Evolutionary conservation across 1,139 yeast genomes (phyloP).

Genomic region (Suhomyces wounanorum): DNA sequence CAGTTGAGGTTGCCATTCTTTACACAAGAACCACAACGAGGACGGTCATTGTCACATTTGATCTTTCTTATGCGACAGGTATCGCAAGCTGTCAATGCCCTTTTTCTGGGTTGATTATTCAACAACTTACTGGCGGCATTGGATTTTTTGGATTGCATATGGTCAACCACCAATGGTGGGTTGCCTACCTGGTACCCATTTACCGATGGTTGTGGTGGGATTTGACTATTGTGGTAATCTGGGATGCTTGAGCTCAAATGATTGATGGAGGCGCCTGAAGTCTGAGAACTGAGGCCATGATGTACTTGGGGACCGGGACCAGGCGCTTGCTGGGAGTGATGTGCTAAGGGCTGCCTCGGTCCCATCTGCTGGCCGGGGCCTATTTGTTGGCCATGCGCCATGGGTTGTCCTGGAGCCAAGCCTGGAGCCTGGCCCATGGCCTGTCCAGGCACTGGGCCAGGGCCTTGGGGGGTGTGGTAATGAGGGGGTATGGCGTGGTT

Average conservation of each 20-base stretch:
- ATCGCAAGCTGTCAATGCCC: slow-evolving; percentile 52
- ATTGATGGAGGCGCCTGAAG: neutral
- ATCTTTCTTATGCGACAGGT: slow-evolving; percentile 49
- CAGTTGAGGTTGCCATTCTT: slow-evolving; percentile 36
- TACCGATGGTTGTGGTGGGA: neutral
- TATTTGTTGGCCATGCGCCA: neutral
- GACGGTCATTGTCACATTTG: slow-evolving; percentile 54
- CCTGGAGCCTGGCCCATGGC: neutral
- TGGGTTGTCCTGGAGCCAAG: neutral
- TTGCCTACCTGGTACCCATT: neutral
- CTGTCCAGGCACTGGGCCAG: neutral
- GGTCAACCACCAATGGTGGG: slow-evolving; percentile 2
- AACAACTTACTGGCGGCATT: neutral
- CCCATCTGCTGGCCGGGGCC: neutral
- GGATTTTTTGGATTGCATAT: neutral
- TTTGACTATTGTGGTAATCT: neutral
- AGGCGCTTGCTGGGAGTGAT: neutral
- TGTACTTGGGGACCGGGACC: neutral
- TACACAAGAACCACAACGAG: slow-evolving; percentile 52
- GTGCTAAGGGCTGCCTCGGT: neutral
- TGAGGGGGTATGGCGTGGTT: neutral
- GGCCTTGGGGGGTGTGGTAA: neutral
- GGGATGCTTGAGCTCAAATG: neutral
- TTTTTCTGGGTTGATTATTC: slow-evolving; percentile 27
- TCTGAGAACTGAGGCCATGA: neutral